Evolutionary conservation across 768 basidiomycete species (phyloP), one percentile per base, ranked within the genome.

Genomic region (Pulveroboletus frians): DNA sequence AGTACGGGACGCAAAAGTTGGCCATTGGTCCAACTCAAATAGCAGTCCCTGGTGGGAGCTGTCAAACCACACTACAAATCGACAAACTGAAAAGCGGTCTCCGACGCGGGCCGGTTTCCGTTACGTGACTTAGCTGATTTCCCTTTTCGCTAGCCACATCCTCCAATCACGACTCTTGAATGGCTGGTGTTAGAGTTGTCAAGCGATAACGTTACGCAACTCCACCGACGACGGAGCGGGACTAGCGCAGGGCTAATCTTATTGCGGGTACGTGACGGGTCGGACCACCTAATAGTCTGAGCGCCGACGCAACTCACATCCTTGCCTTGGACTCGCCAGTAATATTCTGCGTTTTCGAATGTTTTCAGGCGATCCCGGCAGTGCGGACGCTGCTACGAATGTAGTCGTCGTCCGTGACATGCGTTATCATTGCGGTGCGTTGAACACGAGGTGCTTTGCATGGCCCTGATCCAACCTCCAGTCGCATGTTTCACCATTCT

Each of bases 391-490:
- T 21, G 20, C 44, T 4, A 15, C 3, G 3, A 4, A 23, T 38
- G 38, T 18, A 27, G 36, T 30, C 15, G 31, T 44, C 5, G 43
- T 41, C 48, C 50, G 39, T 4, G 35, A 55, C 8, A 50, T 60
- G 23, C 21, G 31, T 37, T 62, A 40, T 11, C 56, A 61, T 21
- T 39, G 51, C 13, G 13, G 59, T 61, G 34, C 15, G 51, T 23
- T 5, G 6, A 14, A 29, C 3, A 9, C 10, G 3, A 1, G 21
- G 14, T n/a, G 3, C 17, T 26, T 31, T 13, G 5, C 13, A 23
- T n/a, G 9, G 4, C 43, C 10, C 50, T 62, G 23, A 62, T 40
- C 5, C 17, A 9, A 35, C 13, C 1, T 0, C 15, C 23, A 62
- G 59, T 52, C 5, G 48, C 50, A 41, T 45, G 46, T 2, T 37